Evolutionary conservation across 2,329 filamentous ascomycete genomes (phyloP), one percentile per base, ranked within the genome.

Genomic region (Cercospora beticola): DNA sequence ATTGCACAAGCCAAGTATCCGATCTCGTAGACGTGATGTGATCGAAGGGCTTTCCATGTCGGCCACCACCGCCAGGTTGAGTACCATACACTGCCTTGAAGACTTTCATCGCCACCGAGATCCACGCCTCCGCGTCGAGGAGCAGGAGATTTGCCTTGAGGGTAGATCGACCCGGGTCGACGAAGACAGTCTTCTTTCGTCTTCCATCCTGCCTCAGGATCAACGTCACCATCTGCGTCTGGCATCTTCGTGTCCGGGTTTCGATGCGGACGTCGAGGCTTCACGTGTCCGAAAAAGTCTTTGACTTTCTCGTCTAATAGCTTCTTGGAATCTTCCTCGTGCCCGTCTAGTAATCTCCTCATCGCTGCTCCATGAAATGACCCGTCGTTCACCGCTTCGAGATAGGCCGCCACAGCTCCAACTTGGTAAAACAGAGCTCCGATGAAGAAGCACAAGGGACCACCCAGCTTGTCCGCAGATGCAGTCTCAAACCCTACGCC

Each of bases 301-400:
- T 71, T 65, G n/a, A 77, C 57, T 58, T 74, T 76, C 21, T 74
- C 72, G 67, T 77, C 75, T 12, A 76, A 65, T n/a, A 76, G 56
- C 36, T 70, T 70, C 68, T 74, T 75, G 30, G 71, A 63, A 18
- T 74, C 74, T 14, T 73, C 71, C 46, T 75, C 73, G 40, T 74
- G 69, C 28, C 74, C 72, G 54, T 76, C 72, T 3, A 77, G 69
- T 16, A 75, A 49, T 49, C 72, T 68, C 21, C 72, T 65, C 74
- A 76, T 73, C 7, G 74, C 75, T 0, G 71, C 66, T 56, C 76
- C 76, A 43, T 73, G 74, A 52, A 76, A 76, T 0, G 72, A 75
- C 6, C 74, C 76, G 56, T 76, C 74, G 40, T 77, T 77, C 23
- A 77, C 75, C 4, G 76, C 75, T 68, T 77, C 75, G 1, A 77